Percentiles rank a stretch among this genome's conserved stretches.
phyloP scores from a whole-genome alignment of 1,139 yeast species.

The Geotrichum europaeum region DNA sequence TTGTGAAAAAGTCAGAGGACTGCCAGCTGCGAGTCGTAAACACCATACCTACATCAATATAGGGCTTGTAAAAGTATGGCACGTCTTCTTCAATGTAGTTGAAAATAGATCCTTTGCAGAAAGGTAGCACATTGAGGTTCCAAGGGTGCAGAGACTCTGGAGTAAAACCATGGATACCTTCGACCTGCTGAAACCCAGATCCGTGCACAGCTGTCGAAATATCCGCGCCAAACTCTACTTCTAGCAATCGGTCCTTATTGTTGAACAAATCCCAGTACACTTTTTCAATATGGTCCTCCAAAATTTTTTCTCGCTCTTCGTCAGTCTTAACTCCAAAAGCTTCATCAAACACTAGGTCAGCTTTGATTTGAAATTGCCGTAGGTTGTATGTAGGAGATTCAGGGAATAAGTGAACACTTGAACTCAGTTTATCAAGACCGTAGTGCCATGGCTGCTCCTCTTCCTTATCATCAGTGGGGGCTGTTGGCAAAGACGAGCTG shows the following conservation, averaged over 20 bases:
- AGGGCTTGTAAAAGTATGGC: constrained; percentile 39
- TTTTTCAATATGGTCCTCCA: constrained; percentile 29
- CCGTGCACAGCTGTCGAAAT: constrained; percentile 43
- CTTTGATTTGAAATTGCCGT: constrained; percentile 54
- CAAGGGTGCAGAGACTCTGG: constrained; percentile 42
- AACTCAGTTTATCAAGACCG: neutral
- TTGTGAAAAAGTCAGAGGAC: constrained; percentile 65
- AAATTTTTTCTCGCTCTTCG: constrained; percentile 3
- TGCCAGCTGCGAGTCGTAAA: constrained; percentile 66
- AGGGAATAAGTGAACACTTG: constrained; percentile 41
- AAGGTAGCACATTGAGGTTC: constrained; percentile 62
- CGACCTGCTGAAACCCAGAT: constrained; percentile 46
- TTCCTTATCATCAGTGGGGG: neutral
- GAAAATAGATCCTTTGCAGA: constrained; percentile 47
- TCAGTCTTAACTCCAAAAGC: constrained; percentile 18
- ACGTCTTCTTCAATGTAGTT: constrained; percentile 40
- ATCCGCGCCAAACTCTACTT: constrained; percentile 45
- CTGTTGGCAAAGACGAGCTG: neutral
- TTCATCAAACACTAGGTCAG: constrained; percentile 41
- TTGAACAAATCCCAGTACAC: constrained; percentile 38
- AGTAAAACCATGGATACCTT: constrained; percentile 13
- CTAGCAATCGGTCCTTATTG: constrained; percentile 36
- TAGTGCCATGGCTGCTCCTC: constrained; percentile 3
- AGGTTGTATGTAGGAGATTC: constrained; percentile 60
- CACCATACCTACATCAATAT: constrained; percentile 54